Base-by-base conservation (phyloP, 2,329 filamentous ascomycete genomes). In the Helminthosporium solani region DNA sequence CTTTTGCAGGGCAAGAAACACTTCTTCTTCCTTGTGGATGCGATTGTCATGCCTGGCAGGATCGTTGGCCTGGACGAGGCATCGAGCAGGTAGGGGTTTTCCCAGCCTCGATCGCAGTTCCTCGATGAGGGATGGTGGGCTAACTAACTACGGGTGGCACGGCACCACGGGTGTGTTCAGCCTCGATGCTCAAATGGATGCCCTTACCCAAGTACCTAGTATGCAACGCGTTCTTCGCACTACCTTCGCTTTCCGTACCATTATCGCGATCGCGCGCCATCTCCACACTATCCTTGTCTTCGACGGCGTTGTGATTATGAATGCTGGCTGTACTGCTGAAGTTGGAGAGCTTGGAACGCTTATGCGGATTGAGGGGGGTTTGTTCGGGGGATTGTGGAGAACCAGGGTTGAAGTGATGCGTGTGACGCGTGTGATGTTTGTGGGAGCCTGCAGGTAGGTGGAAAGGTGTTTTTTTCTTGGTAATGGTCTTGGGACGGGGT, bases 251-350 rank as follows among this genome's bases (percentile, higher is more conserved):
- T 52, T 76, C 71, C 83, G 88, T 67, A 96, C 91, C 1, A 95
- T 94, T 54, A 88, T 96, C 67, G 96, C 91, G 0, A 96, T 97
- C 63, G 91, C 91, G 0, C 92, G 96, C 70, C 83, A 91, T 19
- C 77, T 97, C 57, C 88, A 95, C 64, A 96, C 91, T 0, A 96
- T 96, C 70, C 89, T 91, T 12, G 91, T 96, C 67, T 96, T 96
- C 64, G 91, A 96, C 74, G 94, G 92, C 75, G 90, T 96, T 11
- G 75, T 96, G 12, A 90, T 96, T 11, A 76, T 97, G 9, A 91
- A 97, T 64, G 87, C 89, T 66, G 92, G 92, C 37, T 80, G 83
- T 63, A 89, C 96, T 41, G 86, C 84, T 39, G 92, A 96, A 70
- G 95, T 95, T 70, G 91, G 46, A 7, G 20, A 31, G 15, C 55